Conservation (phyloP, 2,329 filamentous ascomycete genomes). For the Monascus ruber region DNA sequence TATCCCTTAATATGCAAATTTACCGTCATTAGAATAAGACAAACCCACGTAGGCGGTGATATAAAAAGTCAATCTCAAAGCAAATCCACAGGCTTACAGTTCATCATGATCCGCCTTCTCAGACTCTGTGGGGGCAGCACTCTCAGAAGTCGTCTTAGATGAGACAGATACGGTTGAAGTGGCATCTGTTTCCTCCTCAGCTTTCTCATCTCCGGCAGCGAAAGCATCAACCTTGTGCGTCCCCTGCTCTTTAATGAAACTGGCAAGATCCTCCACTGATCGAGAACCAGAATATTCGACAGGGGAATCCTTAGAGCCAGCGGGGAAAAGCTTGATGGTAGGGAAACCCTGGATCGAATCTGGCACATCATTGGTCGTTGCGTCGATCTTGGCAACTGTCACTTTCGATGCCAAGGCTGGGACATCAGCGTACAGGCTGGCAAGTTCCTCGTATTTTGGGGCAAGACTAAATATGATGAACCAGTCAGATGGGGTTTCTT, state of each 20-base stretch:
- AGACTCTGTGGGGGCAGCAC: conserved; percentile 12
- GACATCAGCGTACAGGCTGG: conserved; percentile 41
- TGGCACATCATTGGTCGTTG: conserved; percentile 89
- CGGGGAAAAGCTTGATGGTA: conserved; percentile 96
- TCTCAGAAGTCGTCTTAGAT: conserved; percentile 6
- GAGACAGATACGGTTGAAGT: conserved; percentile 11
- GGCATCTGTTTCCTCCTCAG: conserved; percentile 33
- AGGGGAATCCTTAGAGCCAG: conserved; percentile 73
- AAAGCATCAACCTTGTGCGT: conserved; percentile 68
- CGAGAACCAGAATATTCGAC: conserved; percentile 80
- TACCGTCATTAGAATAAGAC: no score
- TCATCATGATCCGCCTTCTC: conserved; percentile 27
- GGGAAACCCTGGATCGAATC: conserved; percentile 97
- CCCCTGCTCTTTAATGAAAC: conserved; percentile 91
- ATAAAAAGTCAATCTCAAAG: background rate
- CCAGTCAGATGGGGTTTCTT: conserved; percentile 1
- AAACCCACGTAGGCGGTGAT: background rate
- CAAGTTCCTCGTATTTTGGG: conserved; percentile 57
- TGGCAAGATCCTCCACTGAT: conserved; percentile 79
- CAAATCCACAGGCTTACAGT: conserved; percentile 16
- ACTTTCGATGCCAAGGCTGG: conserved; percentile 39
- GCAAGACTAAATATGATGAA: conserved; percentile 36
- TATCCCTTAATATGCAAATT: no score
- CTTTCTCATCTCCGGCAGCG: conserved; percentile 44
- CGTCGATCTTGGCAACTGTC: conserved; percentile 81